Evolutionary conservation across 2,329 filamentous ascomycete genomes (phyloP).

Genomic region (Calonectria pseudoreteaudii): DNA sequence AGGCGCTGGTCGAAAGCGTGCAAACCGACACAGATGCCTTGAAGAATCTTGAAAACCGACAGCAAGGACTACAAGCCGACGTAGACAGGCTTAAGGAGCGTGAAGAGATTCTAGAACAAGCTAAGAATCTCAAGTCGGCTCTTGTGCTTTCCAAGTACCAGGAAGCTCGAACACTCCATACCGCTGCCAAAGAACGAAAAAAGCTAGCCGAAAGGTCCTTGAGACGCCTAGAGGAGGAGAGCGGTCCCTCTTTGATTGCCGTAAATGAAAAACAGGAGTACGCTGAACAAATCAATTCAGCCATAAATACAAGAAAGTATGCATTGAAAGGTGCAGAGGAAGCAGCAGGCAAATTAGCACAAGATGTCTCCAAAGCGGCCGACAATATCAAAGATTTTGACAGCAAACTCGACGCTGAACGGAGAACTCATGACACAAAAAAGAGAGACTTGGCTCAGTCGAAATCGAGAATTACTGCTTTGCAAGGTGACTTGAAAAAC

Average conservation of each 20-base stretch:
- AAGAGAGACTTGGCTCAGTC: slow-evolving; percentile 63
- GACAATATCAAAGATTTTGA: slow-evolving; percentile 58
- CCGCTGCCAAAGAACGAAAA: slow-evolving; percentile 66
- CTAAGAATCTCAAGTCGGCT: slow-evolving; percentile 73
- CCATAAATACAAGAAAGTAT: slow-evolving; percentile 65
- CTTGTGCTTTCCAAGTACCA: slow-evolving; percentile 75
- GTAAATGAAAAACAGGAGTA: slow-evolving; percentile 80
- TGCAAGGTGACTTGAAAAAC: slow-evolving; percentile 74
- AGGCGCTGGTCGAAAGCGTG: slow-evolving; percentile 68
- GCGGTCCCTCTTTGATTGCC: slow-evolving; percentile 75
- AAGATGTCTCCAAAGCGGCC: slow-evolving; percentile 48
- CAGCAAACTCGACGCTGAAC: slow-evolving; percentile 62
- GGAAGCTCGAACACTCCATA: slow-evolving; percentile 60
- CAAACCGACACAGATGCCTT: slow-evolving; percentile 72
- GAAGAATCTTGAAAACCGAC: slow-evolving; percentile 76
- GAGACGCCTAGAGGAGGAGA: slow-evolving; percentile 66
- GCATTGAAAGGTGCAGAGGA: slow-evolving; percentile 67
- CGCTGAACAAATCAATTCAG: slow-evolving; percentile 64
- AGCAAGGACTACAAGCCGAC: slow-evolving; percentile 80
- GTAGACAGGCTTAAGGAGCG: slow-evolving; percentile 86
- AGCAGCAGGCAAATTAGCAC: slow-evolving; percentile 58
- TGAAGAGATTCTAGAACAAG: slow-evolving; percentile 72
- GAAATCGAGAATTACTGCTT: slow-evolving; percentile 68
- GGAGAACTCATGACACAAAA: slow-evolving; percentile 60
- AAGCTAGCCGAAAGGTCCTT: slow-evolving; percentile 68